phyloP scores from a whole-genome alignment of 2,329 filamentous ascomycete genomes.

The Neophaeococcomyces mojaviensis region DNA sequence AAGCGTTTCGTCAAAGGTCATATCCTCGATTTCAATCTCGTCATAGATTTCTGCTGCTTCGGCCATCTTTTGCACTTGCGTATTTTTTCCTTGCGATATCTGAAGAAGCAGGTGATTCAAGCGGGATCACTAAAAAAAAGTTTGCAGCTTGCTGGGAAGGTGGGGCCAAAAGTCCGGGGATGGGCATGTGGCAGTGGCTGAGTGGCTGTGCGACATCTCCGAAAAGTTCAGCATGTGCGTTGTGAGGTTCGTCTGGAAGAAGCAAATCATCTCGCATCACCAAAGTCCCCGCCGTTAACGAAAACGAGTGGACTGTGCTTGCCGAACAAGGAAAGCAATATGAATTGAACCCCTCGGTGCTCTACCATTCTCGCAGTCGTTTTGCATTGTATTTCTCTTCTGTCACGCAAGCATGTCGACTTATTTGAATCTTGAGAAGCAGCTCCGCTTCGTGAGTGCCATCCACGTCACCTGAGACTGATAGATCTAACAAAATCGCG shows the following conservation, averaged over 20 bases:
- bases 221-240: too few relatives aligned
- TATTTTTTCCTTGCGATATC: neutral
- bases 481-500: conserved; percentile 13
- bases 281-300: neutral
- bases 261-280: neutral
- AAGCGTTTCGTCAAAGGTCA: conserved; percentile 75
- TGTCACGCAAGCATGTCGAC: conserved; percentile 27
- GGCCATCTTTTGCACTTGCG: conserved; percentile 9
- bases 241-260: too few relatives aligned
- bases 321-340: too few relatives aligned
- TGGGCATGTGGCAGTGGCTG: too few relatives aligned
- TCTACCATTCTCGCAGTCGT: neutral
- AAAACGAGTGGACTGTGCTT: neutral
- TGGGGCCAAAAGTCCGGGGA: too few relatives aligned
- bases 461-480: conserved; percentile 15
- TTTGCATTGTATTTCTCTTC: neutral
- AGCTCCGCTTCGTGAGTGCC: conserved; percentile 55
- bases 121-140: neutral
- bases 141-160: too few relatives aligned
- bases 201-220: too few relatives aligned
- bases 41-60: conserved; percentile 76
- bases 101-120: neutral
- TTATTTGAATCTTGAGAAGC: conserved; percentile 55
- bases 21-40: conserved; percentile 97
- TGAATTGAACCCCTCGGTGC: neutral